Evolutionary conservation across 495 filamentous ascomycete genomes (phyloP).

Genomic region (Aspergillus steynii): DNA sequence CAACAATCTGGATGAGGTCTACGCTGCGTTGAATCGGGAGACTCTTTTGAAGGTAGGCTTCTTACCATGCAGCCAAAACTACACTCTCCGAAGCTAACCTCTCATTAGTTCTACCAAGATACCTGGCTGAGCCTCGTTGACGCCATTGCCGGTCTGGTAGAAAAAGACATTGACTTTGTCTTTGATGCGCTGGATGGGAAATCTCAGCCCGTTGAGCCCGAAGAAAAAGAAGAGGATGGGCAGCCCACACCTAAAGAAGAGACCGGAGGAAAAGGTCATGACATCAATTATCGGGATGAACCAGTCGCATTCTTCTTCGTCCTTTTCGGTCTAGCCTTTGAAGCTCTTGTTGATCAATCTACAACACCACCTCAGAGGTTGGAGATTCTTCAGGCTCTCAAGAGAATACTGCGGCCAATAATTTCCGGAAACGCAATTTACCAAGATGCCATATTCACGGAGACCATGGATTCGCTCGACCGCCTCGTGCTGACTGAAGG

Average conservation of each 20-base stretch:
- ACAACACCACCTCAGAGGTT: conserved; percentile 78
- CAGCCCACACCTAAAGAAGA: conserved; percentile 42
- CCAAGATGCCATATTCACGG: conserved; percentile 91
- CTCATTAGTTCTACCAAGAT: conserved; percentile 83
- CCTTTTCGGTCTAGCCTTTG: conserved; percentile 92
- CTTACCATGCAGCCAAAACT: background rate
- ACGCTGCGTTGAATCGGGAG: conserved; percentile 90
- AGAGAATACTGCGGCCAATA: conserved; percentile 92
- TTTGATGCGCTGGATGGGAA: conserved; percentile 96
- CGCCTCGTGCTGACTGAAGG: conserved; percentile 90
- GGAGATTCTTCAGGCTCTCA: conserved; percentile 85
- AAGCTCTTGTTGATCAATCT: conserved; percentile 82
- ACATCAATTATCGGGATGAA: conserved; percentile 97
- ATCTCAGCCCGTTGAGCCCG: conserved; percentile 29
- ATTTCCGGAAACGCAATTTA: conserved; percentile 97
- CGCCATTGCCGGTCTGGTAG: conserved; percentile 95
- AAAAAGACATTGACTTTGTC: conserved; percentile 95
- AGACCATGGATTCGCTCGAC: conserved; percentile 94
- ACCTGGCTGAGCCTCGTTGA: conserved; percentile 96
- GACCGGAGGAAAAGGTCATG: conserved; percentile 57
- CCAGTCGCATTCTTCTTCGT: conserved; percentile 99
- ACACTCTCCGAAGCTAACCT: conserved; percentile 23
- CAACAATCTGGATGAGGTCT: conserved; percentile 83
- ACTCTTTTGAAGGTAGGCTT: conserved; percentile 71
- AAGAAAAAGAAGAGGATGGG: conserved; percentile 33